Percentiles rank a stretch among this genome's conserved stretches.
Conservation (phyloP, 225 moss, liverwort and hornwort genomes). For the Asterella californica region DNA sequence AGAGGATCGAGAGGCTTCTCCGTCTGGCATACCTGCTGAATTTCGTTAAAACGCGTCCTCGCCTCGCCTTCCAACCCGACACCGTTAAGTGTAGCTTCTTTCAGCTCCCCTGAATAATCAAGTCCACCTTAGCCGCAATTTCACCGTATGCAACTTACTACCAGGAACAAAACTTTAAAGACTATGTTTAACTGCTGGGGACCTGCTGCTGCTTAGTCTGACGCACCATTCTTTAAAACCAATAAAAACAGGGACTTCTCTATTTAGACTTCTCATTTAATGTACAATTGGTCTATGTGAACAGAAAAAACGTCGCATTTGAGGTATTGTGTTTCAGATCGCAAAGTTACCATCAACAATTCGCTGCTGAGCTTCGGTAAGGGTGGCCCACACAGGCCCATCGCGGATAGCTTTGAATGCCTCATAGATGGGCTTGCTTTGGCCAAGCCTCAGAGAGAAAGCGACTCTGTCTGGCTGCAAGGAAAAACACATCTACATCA, state of each 20-base stretch:
- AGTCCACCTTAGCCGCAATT: background rate
- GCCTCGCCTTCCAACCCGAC: slow-evolving; percentile 53
- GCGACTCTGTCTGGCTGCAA: slow-evolving; percentile 52
- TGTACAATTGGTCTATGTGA: background rate
- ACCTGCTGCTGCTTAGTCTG: background rate
- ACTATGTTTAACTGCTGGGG: background rate
- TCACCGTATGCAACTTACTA: background rate
- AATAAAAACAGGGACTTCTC: background rate
- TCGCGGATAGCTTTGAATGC: slow-evolving; percentile 51
- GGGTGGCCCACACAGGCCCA: slow-evolving; percentile 40
- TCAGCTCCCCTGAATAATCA: slow-evolving; percentile 40
- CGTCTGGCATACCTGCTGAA: slow-evolving; percentile 40
- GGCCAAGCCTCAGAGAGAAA: slow-evolving; percentile 50
- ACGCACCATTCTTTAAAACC: background rate
- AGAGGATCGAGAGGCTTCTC: background rate
- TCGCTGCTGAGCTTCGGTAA: slow-evolving; percentile 54
- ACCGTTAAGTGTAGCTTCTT: slow-evolving; percentile 54
- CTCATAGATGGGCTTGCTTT: slow-evolving; percentile 53
- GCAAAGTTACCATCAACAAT: slow-evolving; percentile 46
- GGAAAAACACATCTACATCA: background rate
- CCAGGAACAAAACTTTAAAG: background rate
- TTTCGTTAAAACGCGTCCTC: slow-evolving; percentile 46
- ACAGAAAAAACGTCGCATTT: background rate
- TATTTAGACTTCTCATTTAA: background rate
- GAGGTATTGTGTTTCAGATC: background rate